Conservation (phyloP, 2,329 filamentous ascomycete species). For the Sclerotinia borealis region DNA sequence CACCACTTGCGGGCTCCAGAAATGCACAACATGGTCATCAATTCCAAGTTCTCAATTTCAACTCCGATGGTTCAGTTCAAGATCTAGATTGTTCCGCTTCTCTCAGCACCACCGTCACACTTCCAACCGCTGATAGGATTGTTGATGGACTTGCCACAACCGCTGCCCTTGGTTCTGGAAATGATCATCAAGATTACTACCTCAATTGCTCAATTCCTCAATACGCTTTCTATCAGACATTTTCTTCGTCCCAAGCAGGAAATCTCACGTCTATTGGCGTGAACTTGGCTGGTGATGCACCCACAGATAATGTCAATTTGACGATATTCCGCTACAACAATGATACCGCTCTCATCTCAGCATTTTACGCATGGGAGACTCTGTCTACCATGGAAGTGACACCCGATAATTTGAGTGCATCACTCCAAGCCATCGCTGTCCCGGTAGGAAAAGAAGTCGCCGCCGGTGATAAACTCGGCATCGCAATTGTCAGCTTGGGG, state of each 20-base stretch:
- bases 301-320: slow-evolving; percentile 16
- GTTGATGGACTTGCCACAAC: neutral
- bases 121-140: neutral
- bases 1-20: slow-evolving; percentile 18
- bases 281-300: slow-evolving; percentile 18
- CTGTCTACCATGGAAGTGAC: slow-evolving; percentile 14
- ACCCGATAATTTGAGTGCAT: slow-evolving; percentile 5
- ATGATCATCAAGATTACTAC: slow-evolving; percentile 11
- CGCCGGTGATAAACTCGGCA: slow-evolving; percentile 19
- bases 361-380: slow-evolving; percentile 23
- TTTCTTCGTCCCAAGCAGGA: slow-evolving; percentile 17
- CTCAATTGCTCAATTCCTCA: slow-evolving; percentile 18
- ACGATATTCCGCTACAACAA: slow-evolving; percentile 23
- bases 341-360: slow-evolving; percentile 21
- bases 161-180: slow-evolving; percentile 16
- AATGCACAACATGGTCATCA: slow-evolving; percentile 3
- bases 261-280: slow-evolving; percentile 16
- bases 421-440: slow-evolving; percentile 14
- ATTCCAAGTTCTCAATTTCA: slow-evolving; percentile 9
- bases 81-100: neutral
- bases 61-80: neutral
- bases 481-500: slow-evolving; percentile 19
- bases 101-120: neutral
- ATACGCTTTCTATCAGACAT: slow-evolving; percentile 23
- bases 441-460: slow-evolving; percentile 13